Evolutionary conservation across 257 asterid genomes (phyloP).

Genomic region (Thymus mandschuricus): DNA sequence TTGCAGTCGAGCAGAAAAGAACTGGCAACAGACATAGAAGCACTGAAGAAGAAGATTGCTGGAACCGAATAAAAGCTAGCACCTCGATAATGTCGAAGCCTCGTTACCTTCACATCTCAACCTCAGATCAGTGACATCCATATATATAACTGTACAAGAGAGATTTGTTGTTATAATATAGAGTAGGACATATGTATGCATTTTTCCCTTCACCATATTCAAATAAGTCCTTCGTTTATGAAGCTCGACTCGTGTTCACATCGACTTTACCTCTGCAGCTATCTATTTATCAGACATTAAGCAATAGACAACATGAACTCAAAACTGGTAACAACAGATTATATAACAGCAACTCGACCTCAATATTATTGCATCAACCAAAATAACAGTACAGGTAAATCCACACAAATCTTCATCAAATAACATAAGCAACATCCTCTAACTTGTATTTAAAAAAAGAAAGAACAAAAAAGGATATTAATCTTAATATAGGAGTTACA

Average conservation of each 20-base stretch:
- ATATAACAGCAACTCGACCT: neutral
- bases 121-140: constrained; percentile 14
- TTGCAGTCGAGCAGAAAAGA: constrained; percentile 93
- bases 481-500: constrained; percentile 1
- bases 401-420: constrained; percentile 30
- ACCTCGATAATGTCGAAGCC: neutral
- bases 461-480: neutral
- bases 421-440: constrained; percentile 29
- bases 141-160: constrained; percentile 41
- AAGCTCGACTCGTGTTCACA: constrained; percentile 5
- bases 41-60: constrained; percentile 82
- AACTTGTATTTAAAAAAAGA: neutral
- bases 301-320: neutral
- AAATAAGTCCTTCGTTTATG: constrained; percentile 36
- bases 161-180: constrained; percentile 42
- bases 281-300: neutral
- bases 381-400: constrained; percentile 32
- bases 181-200: constrained; percentile 50
- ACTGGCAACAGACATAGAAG: constrained; percentile 76
- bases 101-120: constrained; percentile 18
- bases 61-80: constrained; percentile 64
- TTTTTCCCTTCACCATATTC: constrained; percentile 28
- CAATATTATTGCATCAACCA: constrained; percentile 35
- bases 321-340: neutral
- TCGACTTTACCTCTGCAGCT: neutral